These are phyloP conservation scores for Papiliotrema laurentii DNA, from an alignment of 1,284 basidiomycete species.

Conservation along the genomic window DNA sequence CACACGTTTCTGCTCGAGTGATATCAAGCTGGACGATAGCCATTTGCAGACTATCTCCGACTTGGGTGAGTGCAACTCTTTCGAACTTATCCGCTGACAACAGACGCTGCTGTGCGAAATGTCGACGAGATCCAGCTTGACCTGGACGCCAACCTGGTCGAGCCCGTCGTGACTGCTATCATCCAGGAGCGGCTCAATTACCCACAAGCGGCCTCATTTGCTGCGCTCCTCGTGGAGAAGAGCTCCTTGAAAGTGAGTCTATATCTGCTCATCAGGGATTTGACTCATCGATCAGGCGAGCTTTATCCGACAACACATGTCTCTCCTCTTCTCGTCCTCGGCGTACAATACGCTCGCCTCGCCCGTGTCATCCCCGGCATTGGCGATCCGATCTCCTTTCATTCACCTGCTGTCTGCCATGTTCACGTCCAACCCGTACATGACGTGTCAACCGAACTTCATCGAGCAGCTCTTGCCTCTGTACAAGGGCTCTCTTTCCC, in stretches of 20 bases:
- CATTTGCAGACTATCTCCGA: conserved; percentile 5
- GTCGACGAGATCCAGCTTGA: conserved; percentile 7
- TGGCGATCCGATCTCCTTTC: conserved; percentile 57
- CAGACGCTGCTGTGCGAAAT: background rate
- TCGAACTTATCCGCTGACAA: background rate
- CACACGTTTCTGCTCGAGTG: conserved; percentile 12
- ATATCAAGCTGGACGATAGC: conserved; percentile 8
- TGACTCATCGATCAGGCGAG: conserved; percentile 20
- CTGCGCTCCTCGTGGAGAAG: conserved; percentile 47
- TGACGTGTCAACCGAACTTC: conserved; percentile 76
- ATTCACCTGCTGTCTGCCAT: conserved; percentile 59
- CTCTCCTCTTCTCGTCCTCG: conserved; percentile 30
- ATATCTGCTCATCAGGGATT: background rate
- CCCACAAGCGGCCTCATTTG: conserved; percentile 52
- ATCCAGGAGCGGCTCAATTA: conserved; percentile 60
- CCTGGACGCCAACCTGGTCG: conserved; percentile 61
- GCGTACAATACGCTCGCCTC: conserved; percentile 49
- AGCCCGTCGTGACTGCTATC: conserved; percentile 66
- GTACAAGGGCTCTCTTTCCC: conserved; percentile 66
- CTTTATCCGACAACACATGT: conserved; percentile 40
- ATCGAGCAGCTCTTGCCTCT: conserved; percentile 67
- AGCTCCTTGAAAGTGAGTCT: conserved; percentile 49
- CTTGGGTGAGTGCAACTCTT: conserved; percentile 2
- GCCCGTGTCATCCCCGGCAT: conserved; percentile 57
- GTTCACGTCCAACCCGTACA: conserved; percentile 68